These are phyloP conservation scores for Glaciozyma antarctica DNA, from an alignment of 768 basidiomycete genomes.

Conservation along the genomic window DNA sequence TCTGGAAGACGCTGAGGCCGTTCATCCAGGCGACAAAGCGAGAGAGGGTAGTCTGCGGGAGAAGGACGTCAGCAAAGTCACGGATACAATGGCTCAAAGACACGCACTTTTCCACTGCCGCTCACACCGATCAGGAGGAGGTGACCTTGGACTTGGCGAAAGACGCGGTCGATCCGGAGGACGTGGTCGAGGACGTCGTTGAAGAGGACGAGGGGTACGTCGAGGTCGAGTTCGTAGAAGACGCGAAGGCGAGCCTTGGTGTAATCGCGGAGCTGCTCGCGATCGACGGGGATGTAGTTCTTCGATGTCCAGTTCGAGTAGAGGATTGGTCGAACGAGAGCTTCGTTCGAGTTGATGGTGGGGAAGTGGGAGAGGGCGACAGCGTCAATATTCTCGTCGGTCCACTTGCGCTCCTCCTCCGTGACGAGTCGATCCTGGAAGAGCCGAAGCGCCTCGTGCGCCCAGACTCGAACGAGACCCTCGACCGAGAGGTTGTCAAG, in stretches of 20 bases:
- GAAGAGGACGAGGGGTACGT: conserved; percentile 94
- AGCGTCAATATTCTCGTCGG: conserved; percentile 78
- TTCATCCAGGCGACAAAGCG: conserved; percentile 99
- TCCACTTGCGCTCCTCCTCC: conserved; percentile 89
- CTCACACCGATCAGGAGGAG: conserved; percentile 93
- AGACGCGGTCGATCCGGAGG: conserved; percentile 92
- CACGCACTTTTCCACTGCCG: conserved; percentile 85
- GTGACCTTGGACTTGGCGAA: conserved; percentile 97
- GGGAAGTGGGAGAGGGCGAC: conserved; percentile 86
- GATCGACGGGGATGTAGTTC: conserved; percentile 87
- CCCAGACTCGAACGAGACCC: conserved; percentile 93
- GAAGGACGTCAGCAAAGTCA: not conserved
- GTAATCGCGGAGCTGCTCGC: conserved; percentile 86
- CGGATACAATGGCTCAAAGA: conserved; percentile 9
- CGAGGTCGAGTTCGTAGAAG: conserved; percentile 98
- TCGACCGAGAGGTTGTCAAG: conserved; percentile 88
- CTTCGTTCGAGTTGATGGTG: conserved; percentile 76
- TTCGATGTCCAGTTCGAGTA: conserved; percentile 99
- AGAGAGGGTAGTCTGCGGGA: conserved; percentile 76
- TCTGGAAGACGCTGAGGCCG: conserved; percentile 96
- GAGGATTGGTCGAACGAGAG: conserved; percentile 76
- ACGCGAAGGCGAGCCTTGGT: conserved; percentile 91
- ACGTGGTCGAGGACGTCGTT: conserved; percentile 98
- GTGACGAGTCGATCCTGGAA: conserved; percentile 95
- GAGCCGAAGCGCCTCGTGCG: conserved; percentile 89